Evolutionary conservation across 768 basidiomycete species (phyloP).

Genomic region (Mycena alexandri): DNA sequence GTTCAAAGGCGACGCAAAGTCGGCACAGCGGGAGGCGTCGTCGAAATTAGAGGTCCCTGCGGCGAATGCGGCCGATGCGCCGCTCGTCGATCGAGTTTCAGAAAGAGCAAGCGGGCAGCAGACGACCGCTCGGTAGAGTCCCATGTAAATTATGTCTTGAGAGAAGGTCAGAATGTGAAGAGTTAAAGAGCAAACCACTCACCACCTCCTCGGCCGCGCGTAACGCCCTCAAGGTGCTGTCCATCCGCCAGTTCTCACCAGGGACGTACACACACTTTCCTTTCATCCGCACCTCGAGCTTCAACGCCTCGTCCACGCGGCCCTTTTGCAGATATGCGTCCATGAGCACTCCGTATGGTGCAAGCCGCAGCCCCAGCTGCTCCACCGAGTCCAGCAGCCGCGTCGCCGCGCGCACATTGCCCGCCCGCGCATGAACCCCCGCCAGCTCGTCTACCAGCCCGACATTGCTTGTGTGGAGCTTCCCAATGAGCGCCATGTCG

Average conservation of each 20-base stretch:
- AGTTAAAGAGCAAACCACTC: background rate
- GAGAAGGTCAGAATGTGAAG: background rate
- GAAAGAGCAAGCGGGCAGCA: slow-evolving; percentile 72
- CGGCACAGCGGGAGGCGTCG: slow-evolving; percentile 67
- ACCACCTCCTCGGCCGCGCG: slow-evolving; percentile 13
- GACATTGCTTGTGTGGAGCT: slow-evolving; percentile 9
- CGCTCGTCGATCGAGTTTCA: slow-evolving; percentile 68
- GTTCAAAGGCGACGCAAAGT: slow-evolving; percentile 81
- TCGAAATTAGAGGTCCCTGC: slow-evolving; percentile 81
- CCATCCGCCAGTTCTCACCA: slow-evolving; percentile 33
- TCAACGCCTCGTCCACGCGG: slow-evolving; percentile 14
- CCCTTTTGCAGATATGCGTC: slow-evolving; percentile 30
- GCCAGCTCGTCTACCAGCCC: slow-evolving; percentile 30
- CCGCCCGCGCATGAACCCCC: slow-evolving; percentile 23
- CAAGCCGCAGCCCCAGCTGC: slow-evolving; percentile 16
- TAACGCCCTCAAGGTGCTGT: slow-evolving; percentile 23
- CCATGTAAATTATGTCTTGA: slow-evolving; percentile 7
- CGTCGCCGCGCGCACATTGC: slow-evolving; percentile 22
- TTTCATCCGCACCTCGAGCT: slow-evolving; percentile 31
- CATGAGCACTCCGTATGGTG: slow-evolving; percentile 35
- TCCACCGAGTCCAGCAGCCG: slow-evolving; percentile 25
- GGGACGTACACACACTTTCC: slow-evolving; percentile 22
- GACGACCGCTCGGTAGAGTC: slow-evolving; percentile 67
- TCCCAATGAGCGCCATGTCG: slow-evolving; percentile 27
- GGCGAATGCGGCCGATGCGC: slow-evolving; percentile 82